phyloP scores from a whole-genome alignment of 2,329 filamentous ascomycete genomes.

The Phyllosticta ampelicida region DNA sequence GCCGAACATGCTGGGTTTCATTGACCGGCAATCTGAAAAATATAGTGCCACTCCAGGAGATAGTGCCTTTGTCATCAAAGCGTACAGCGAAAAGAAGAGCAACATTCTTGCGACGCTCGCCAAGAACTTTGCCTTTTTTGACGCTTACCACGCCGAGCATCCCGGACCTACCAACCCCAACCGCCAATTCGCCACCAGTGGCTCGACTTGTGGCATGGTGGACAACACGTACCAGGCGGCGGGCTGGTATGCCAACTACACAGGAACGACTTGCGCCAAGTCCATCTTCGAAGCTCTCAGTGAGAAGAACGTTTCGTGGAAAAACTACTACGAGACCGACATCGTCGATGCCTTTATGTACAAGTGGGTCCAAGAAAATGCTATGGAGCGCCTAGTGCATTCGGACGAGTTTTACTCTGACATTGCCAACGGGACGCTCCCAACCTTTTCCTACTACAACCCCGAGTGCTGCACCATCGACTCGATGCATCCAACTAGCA shows the following conservation, averaged over 20 bases:
- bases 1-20: constrained; percentile 29
- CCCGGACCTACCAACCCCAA: constrained; percentile 33
- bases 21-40: constrained; percentile 29
- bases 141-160: constrained; percentile 28
- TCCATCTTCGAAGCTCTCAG: constrained; percentile 27
- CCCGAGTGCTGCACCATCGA: constrained; percentile 20
- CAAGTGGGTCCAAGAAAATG: constrained; percentile 29
- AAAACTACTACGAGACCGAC: constrained; percentile 32
- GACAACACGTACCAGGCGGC: constrained; percentile 24
- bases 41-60: constrained; percentile 27
- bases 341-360: constrained; percentile 29
- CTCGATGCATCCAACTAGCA: constrained; percentile 32
- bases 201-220: constrained; percentile 23
- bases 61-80: constrained; percentile 28
- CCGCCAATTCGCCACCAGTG: constrained; percentile 30
- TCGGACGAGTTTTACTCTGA: constrained; percentile 18
- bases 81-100: constrained; percentile 27
- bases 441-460: constrained; percentile 18
- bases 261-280: constrained; percentile 24
- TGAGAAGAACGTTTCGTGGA: constrained; percentile 28
- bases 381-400: constrained; percentile 22
- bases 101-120: constrained; percentile 24
- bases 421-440: constrained; percentile 16
- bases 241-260: constrained; percentile 18
- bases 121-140: constrained; percentile 29